These are phyloP conservation scores for Dryas integrifolia DNA, from an alignment of 331 rosid genomes.

Conservation along the genomic window DNA sequence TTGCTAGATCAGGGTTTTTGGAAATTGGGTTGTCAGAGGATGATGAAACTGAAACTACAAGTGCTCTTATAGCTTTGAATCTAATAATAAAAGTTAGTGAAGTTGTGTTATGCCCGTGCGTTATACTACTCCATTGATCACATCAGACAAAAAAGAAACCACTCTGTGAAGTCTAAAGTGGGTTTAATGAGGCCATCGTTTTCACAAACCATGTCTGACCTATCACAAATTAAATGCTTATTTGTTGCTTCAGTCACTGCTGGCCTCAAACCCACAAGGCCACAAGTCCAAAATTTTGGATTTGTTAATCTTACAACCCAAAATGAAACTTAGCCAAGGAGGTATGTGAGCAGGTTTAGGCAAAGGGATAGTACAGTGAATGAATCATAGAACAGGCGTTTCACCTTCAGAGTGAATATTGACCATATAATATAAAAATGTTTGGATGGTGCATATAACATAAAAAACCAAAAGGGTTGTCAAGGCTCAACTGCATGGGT, in stretches of 20 bases:
- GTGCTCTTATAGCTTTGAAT: constrained; percentile 2
- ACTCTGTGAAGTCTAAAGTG: constrained; percentile 17
- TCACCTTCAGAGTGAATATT: neutral
- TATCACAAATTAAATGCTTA: neutral
- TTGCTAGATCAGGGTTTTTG: neutral
- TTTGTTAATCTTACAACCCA: neutral
- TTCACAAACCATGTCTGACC: constrained; percentile 9
- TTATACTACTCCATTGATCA: constrained; percentile 16
- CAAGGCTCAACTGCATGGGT: constrained; percentile 21
- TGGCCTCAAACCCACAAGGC: constrained; percentile 12
- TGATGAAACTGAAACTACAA: neutral
- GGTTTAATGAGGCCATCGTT: constrained; percentile 22
- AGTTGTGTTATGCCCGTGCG: constrained; percentile 15
- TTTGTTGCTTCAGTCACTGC: too few species aligned
- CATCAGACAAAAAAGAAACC: constrained; percentile 24
- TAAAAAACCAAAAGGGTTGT: neutral
- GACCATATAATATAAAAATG: neutral
- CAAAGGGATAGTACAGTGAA: neutral
- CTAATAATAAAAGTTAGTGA: neutral
- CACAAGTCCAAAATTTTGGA: neutral
- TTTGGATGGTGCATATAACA: constrained; percentile 14
- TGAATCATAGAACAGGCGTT: neutral
- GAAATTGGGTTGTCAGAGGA: constrained; percentile 15
- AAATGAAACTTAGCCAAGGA: neutral
- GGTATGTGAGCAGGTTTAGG: neutral